A percentile compares a stretch with the other conserved stretches of the same genome.
Evolutionary conservation across 805 yeast species (phyloP).

Genomic region (Starmerella sp.): DNA sequence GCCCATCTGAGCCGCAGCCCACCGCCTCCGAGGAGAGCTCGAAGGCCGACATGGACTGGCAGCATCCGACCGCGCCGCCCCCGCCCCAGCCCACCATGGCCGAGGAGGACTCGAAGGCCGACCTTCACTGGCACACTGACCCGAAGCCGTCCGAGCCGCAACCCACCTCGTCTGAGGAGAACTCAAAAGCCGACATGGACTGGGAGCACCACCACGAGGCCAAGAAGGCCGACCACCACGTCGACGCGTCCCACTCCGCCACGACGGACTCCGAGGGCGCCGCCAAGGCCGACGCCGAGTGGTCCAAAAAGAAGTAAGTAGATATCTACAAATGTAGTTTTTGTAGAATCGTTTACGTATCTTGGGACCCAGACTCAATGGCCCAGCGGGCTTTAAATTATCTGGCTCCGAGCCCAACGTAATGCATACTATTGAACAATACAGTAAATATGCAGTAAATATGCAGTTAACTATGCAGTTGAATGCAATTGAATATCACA

Average conservation of each 20-base stretch:
- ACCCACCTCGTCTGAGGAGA: constrained; percentile 14
- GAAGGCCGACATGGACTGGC: constrained; percentile 16
- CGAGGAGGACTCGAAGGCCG: constrained; percentile 19
- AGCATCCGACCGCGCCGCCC: neutral
- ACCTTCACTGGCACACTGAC: constrained; percentile 7
- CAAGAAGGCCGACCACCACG: neutral
- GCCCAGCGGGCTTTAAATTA: too few species aligned
- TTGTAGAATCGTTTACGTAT: neutral
- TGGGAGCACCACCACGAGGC: neutral
- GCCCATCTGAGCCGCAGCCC: neutral
- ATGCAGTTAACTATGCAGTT: too few species aligned
- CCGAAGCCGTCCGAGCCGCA: neutral
- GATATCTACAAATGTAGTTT: neutral
- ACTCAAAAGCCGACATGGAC: constrained; percentile 15
- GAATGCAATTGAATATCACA: too few species aligned
- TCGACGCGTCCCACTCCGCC: neutral
- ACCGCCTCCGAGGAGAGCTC: constrained; percentile 14
- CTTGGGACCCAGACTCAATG: neutral
- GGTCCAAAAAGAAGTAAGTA: constrained; percentile 1
- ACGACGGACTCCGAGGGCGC: constrained; percentile 9
- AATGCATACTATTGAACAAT: too few species aligned
- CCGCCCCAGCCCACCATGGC: constrained; percentile 15
- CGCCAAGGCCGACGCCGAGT: constrained; percentile 12
- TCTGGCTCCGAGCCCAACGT: too few species aligned
- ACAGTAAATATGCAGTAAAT: too few species aligned